Evolutionary conservation across 306 rosid species (phyloP).

Genomic region (barrel medic (Medicago truncatula)): DNA sequence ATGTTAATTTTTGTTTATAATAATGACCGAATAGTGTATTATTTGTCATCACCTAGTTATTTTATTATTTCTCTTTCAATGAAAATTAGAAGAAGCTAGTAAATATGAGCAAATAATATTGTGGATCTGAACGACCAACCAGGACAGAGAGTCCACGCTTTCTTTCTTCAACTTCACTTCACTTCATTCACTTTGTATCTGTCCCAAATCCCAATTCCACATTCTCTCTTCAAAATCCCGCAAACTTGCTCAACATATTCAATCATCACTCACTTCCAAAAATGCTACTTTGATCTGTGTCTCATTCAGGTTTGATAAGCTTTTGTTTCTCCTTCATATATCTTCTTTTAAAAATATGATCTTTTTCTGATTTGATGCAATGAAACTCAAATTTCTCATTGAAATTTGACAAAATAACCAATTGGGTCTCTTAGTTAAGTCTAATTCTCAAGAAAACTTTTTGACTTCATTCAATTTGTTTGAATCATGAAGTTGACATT

Average conservation of each 20-base stretch:
- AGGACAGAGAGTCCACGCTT: constrained; percentile 8
- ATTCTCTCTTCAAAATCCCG: neutral
- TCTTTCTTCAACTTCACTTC: constrained; percentile 14
- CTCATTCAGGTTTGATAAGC: constrained; percentile 45
- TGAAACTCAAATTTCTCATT: constrained; percentile 9
- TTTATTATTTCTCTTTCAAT: too few species aligned
- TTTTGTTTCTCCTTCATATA: constrained; percentile 12
- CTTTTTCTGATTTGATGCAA: constrained; percentile 35
- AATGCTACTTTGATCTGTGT: constrained; percentile 1
- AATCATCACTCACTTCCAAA: constrained; percentile 16
- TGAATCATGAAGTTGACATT: constrained; percentile 59
- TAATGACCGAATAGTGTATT: too few species aligned
- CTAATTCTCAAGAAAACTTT: constrained; percentile 5
- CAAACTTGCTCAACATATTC: neutral
- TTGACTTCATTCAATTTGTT: constrained; percentile 22
- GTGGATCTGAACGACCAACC: constrained; percentile 44
- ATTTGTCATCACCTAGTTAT: too few species aligned
- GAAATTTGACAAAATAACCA: constrained; percentile 32
- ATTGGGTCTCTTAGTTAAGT: constrained; percentile 29
- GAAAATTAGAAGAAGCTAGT: neutral
- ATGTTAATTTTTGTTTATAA: too few species aligned
- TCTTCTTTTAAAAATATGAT: constrained; percentile 32
- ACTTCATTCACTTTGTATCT: neutral
- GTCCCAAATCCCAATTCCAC: neutral
- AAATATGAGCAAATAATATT: too few species aligned